These are phyloP conservation scores for Colletotrichum liriopes DNA, from an alignment of 2,329 filamentous ascomycete species.

Conservation along the genomic window DNA sequence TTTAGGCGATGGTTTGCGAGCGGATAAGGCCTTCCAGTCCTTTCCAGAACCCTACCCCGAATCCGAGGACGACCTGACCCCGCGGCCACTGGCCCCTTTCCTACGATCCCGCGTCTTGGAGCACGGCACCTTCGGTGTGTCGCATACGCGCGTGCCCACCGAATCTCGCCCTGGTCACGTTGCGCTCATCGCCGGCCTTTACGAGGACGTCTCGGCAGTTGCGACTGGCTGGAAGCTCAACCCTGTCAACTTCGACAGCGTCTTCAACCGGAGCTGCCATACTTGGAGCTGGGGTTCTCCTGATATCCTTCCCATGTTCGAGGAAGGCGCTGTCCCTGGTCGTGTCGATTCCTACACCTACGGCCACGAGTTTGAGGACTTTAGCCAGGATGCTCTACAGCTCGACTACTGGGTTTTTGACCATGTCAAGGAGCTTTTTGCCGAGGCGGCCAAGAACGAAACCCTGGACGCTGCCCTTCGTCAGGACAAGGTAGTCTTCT, in stretches of 20 bases:
- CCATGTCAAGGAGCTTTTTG: constrained; percentile 89
- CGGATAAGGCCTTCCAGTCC: constrained; percentile 97
- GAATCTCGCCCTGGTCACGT: constrained; percentile 98
- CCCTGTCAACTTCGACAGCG: constrained; percentile 97
- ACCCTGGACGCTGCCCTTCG: constrained; percentile 81
- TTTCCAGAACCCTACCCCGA: constrained; percentile 88
- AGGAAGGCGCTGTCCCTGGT: constrained; percentile 90
- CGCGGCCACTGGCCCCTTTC: constrained; percentile 90
- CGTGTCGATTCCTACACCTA: constrained; percentile 92
- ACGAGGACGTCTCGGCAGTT: constrained; percentile 97
- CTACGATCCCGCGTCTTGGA: constrained; percentile 89
- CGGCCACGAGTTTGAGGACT: constrained; percentile 89
- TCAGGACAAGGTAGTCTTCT: constrained; percentile 93
- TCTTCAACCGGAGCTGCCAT: constrained; percentile 96
- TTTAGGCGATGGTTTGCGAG: constrained; percentile 89
- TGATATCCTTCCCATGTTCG: constrained; percentile 98
- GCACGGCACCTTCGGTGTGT: constrained; percentile 96
- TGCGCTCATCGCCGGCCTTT: constrained; percentile 94
- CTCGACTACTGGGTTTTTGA: constrained; percentile 98
- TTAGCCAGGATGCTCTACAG: constrained; percentile 83
- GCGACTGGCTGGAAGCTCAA: constrained; percentile 99
- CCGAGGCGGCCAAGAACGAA: constrained; percentile 82
- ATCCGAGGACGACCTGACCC: constrained; percentile 75
- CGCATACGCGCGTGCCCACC: constrained; percentile 95
- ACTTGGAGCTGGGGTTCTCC: constrained; percentile 99